phyloP scores from a whole-genome alignment of 2,329 filamentous ascomycete species.

The Fusarium anthophilum region DNA sequence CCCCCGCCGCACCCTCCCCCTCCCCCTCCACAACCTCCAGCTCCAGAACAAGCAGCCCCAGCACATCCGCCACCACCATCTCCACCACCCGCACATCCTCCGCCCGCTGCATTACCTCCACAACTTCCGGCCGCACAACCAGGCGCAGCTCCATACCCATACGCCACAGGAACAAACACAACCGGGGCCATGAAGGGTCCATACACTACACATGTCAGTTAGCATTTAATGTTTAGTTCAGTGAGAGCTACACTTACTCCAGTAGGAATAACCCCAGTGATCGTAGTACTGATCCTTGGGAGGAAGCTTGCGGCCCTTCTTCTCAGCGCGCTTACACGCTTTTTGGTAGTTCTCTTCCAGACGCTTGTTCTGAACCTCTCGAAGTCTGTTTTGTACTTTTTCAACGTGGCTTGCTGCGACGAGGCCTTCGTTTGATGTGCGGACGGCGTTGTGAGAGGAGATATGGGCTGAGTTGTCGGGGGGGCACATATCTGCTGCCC shows the following conservation, averaged over 20 bases:
- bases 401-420: constrained; percentile 2
- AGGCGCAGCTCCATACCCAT: constrained; percentile 48
- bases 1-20: background rate
- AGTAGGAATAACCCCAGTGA: constrained; percentile 64
- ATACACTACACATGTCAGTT: constrained; percentile 46
- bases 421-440: background rate
- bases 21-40: background rate
- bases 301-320: constrained; percentile 59
- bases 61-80: constrained; percentile 4
- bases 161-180: constrained; percentile 55
- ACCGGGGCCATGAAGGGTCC: constrained; percentile 56
- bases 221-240: rapidly evolving
- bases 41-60: background rate
- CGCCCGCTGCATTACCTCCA: constrained; percentile 54
- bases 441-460: constrained; percentile 75
- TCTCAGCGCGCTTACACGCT: constrained; percentile 59
- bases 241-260: constrained; percentile 37
- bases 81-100: constrained; percentile 45
- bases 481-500: constrained; percentile 58
- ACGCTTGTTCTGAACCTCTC: constrained; percentile 39
- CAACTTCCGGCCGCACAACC: constrained; percentile 60
- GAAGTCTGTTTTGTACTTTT: constrained; percentile 15
- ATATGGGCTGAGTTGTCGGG: constrained; percentile 73
- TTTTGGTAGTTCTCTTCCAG: constrained; percentile 67
- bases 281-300: constrained; percentile 59